Base-by-base conservation (phyloP, 2,329 filamentous ascomycete species). In the Pseudocercospora crystallina region DNA sequence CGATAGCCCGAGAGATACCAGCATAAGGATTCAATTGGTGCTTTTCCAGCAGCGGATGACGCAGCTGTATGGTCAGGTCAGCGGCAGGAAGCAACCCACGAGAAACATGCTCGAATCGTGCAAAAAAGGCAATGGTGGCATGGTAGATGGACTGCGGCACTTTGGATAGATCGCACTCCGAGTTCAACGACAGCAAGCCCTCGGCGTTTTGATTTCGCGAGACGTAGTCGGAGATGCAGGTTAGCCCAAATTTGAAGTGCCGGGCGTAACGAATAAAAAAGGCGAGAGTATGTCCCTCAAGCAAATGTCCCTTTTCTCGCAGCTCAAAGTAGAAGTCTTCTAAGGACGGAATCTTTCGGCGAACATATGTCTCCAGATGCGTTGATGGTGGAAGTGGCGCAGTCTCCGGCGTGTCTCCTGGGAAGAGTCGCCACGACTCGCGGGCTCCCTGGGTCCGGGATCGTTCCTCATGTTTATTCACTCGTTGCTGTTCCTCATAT, bases 361-460 rank as follows among this genome's bases (percentile, higher is more conserved):
- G 76, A 34, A 82, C 78, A 57, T 81, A 81, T 50, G 87, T 86
- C 47, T 84, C 81, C n/a, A 84, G 78, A 51, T 86, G 61, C 76
- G 78, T 66, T 77, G 87, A 67, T 48, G 81, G 76, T 14, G 83
- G 71, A 14, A 82, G 75, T 5, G 80, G 73, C 37, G 75, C 69
- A 8, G 80, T 71, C 61, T 84, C 81, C 51, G 68, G 74, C 34
- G 73, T 73, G 59, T 88, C 85, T 10, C 86, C 86, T 5, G 85
- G 82, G 2, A 81, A 63, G 11, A 75, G 20, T 49, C 61, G 38
- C 67, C 62, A 54, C 56, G 56, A 8, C 38, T 32, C 49, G 12
- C 13, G 57, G 34, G 14, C 14, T 15, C 34, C 26, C 12, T 36
- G 29, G 17, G n/a, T 26, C 29, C 26, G 31, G 20, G 10, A 26